Base-by-base conservation (phyloP, 371 early-diverging fungal species). In the Rhizoclosmatium hyalinum region DNA sequence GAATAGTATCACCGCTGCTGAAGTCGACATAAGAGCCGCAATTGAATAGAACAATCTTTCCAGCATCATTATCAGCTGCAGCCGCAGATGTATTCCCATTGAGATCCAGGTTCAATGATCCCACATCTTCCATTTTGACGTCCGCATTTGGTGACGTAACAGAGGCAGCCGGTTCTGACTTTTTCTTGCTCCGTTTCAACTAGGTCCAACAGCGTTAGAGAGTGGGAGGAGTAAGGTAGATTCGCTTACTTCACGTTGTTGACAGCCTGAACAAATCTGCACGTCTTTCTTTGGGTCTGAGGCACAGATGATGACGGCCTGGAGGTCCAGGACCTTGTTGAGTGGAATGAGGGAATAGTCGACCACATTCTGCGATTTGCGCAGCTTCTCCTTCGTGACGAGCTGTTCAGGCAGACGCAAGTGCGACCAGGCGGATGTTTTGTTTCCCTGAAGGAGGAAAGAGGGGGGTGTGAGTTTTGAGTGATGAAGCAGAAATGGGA, bases 11-110 rank as follows among this genome's bases (percentile, higher is more conserved):
- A 50, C 97, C 97, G 63, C 91, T 91, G 79, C 88, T 90, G 74
- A 97, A 95, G 80, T 96, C 95, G 44, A 95, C 91, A 55, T 95
- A 79, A 71, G 93, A 93, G 68, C 88, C 86, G 81, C 94, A 94
- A 83, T 95, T 96, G 82, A 96, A 96, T n/a, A 83, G 76, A 2
- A 83, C 43, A 32, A 79, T 75, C 72, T 78, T 80, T 46, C 67
- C 72, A 19, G 57, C 10, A 19, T 65, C 74, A 44, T 72, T 72
- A 39, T 81, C 82, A 3, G 65, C 75, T 21, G 58, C 61, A 10
- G 44, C 21, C 10, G 12, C 61, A 3, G 10, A 21, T 12, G 65
- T 66, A 24, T 5, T 8, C 4, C 24, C 67, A 32, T 32, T 32
- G 32, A 19, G 4, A 24, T 41, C 8, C 14, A 53, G 53, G 53